Evolutionary conservation across 306 rosid species (phyloP), one percentile per base, ranked within the genome.

Genomic region (Sophora flavescens): DNA sequence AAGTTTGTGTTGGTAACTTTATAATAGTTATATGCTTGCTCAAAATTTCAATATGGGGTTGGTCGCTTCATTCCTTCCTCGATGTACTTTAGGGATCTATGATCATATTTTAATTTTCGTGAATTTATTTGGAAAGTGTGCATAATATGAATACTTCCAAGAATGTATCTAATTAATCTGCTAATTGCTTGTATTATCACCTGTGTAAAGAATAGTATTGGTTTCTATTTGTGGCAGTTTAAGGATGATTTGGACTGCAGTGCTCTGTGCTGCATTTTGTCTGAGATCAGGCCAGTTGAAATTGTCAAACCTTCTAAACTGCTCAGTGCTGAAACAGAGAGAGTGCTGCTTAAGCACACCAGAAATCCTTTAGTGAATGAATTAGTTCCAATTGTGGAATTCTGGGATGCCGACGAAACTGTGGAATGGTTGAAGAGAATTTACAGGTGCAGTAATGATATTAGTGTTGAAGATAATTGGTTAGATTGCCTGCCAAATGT

Each of bases 261-360:
- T 82, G 85, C 93, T 50, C 68, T 95, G 84, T 84, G 97, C 77
- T 83, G 91, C 80, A 86, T 95, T 74, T 81, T 95, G 83, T 89
- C 97, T 33, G 97, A 95, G 94, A 65, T 90, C 81, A 89, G 97
- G 86, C 99, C 97, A 1, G 97, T 92, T 62, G 99, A 95, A 87
- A 87, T 95, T 78, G 81, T 95, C 51, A 90, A 95, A 83, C 97
- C 99, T 54, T 87, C 92, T 28, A 89, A 90, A 57, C 74, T 81
- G 76, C 97, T 92, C 41, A 92, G 92, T 76, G 85, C 91, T 79
- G 93, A 92, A 86, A 92, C 97, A 6, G 99, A 92, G 86, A 88
- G 84, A 75, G 89, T 70, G 41, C 81, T 90, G 69, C 70, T 84
- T 79, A 88, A 90, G 73, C 93, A 95, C 72, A 89, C 97, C 68